These are phyloP conservation scores for Candida labiduridarum DNA, from an alignment of 1,139 yeast species.

Conservation along the genomic window DNA sequence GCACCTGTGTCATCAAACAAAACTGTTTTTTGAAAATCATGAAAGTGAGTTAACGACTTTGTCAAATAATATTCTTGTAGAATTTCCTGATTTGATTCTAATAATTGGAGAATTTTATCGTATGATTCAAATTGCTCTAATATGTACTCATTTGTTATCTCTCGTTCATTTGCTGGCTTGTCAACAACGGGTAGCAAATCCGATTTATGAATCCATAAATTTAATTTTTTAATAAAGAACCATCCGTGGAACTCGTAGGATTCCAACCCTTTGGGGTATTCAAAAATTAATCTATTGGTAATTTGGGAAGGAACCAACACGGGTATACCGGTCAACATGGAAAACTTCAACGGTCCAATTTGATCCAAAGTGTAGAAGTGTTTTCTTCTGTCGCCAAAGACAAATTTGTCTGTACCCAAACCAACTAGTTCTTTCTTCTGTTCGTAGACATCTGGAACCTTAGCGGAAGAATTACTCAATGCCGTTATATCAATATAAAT, in stretches of 20 bases:
- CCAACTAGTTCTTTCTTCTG: slow-evolving; percentile 12
- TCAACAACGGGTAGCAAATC: slow-evolving; percentile 13
- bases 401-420: slow-evolving; percentile 11
- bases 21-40: slow-evolving; percentile 27
- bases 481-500: slow-evolving; percentile 44
- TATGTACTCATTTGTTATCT: not conserved
- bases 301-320: slow-evolving; percentile 31
- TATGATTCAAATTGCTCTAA: slow-evolving; percentile 18
- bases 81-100: slow-evolving; percentile 27
- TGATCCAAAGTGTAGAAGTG: slow-evolving; percentile 39
- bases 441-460: slow-evolving; percentile 24
- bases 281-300: slow-evolving; percentile 28
- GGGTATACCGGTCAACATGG: slow-evolving; percentile 38
- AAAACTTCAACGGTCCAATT: slow-evolving; percentile 33
- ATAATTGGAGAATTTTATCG: slow-evolving; percentile 18
- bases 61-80: slow-evolving; percentile 34
- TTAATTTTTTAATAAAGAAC: slow-evolving; percentile 25
- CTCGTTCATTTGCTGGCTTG: not conserved
- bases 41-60: slow-evolving; percentile 30
- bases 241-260: slow-evolving; percentile 22
- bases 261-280: slow-evolving; percentile 26
- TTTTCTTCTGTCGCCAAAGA: slow-evolving; percentile 6
- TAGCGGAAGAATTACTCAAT: slow-evolving; percentile 31
- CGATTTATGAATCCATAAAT: slow-evolving; percentile 30
- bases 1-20: slow-evolving; percentile 27